These are phyloP conservation scores for Niveomyces coronatus DNA, from an alignment of 2,329 filamentous ascomycete genomes.

Conservation along the genomic window DNA sequence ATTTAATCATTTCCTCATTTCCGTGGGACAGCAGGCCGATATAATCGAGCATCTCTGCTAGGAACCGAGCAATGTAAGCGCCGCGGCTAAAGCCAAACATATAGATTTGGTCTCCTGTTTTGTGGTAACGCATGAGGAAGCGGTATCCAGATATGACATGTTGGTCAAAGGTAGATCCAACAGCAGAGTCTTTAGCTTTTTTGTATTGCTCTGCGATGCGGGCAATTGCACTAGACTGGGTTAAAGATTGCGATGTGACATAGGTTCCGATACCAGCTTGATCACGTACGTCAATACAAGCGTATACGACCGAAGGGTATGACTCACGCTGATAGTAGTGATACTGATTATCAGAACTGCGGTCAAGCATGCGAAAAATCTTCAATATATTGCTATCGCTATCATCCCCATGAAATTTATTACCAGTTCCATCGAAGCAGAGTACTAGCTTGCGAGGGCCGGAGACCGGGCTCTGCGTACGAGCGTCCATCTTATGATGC, in stretches of 20 bases:
- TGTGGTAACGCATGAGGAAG: conserved; percentile 67
- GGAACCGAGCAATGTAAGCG: conserved; percentile 62
- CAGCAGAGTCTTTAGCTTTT: conserved; percentile 67
- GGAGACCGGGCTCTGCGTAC: conserved; percentile 1
- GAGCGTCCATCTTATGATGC: neutral
- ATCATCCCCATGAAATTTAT: conserved; percentile 53
- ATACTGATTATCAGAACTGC: conserved; percentile 49
- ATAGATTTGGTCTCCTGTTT: conserved; percentile 53
- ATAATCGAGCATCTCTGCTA: conserved; percentile 77
- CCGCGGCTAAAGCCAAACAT: conserved; percentile 68
- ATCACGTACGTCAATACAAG: conserved; percentile 3
- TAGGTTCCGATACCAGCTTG: conserved; percentile 64
- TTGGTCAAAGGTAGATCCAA: conserved; percentile 71
- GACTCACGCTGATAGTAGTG: conserved; percentile 53
- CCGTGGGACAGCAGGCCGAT: conserved; percentile 70
- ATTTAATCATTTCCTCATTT: conserved; percentile 76
- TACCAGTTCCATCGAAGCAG: conserved; percentile 55
- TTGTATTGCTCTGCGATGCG: conserved; percentile 55
- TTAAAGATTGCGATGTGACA: conserved; percentile 48
- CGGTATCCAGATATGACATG: conserved; percentile 78
- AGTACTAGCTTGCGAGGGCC: conserved; percentile 40
- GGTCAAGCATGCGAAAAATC: conserved; percentile 60
- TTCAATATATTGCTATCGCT: conserved; percentile 59
- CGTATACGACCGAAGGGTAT: accelerated
- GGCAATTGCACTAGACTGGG: conserved; percentile 44